phyloP scores from a whole-genome alignment of 2,329 filamentous ascomycete genomes.

The Coleophoma crateriformis region DNA sequence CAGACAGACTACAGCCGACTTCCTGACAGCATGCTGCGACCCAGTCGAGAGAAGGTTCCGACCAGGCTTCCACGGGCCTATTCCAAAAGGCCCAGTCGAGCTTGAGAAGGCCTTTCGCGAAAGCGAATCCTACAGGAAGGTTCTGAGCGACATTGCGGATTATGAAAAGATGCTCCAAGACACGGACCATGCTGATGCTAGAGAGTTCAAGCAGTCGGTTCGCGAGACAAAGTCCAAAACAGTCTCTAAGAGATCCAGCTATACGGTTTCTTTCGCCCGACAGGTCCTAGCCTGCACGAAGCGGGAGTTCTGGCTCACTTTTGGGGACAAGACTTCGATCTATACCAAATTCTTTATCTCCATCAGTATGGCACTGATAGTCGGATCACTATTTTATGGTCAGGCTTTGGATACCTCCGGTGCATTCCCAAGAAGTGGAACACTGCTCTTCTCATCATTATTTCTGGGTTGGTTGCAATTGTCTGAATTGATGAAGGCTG shows the following conservation, averaged over 20 bases:
- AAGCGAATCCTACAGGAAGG: conserved; percentile 54
- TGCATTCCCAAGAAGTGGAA: conserved; percentile 57
- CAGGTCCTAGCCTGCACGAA: conserved; percentile 66
- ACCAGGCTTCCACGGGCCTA: conserved; percentile 47
- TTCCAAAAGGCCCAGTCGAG: conserved; percentile 57
- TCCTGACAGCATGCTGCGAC: conserved; percentile 72
- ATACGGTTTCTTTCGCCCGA: conserved; percentile 68
- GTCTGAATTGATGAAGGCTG: conserved; percentile 72
- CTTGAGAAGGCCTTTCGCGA: conserved; percentile 60
- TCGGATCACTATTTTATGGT: conserved; percentile 74
- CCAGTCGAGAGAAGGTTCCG: conserved; percentile 65
- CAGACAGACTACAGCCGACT: conserved; percentile 67
- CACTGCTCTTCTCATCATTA: conserved; percentile 61
- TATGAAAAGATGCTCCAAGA: conserved; percentile 53
- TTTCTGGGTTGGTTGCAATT: conserved; percentile 69
- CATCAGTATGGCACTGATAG: conserved; percentile 66
- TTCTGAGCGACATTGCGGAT: conserved; percentile 54
- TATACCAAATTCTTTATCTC: conserved; percentile 79
- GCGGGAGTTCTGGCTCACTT: conserved; percentile 74
- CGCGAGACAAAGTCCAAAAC: conserved; percentile 62
- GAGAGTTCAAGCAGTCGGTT: conserved; percentile 60
- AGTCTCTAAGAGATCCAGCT: conserved; percentile 63
- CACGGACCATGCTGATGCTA: conserved; percentile 54
- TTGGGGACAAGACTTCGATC: conserved; percentile 68
- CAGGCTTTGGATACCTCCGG: conserved; percentile 52